These are phyloP conservation scores for Pseudonitzschia pungens DNA, from an alignment of 108 stramenopile species.

Conservation along the genomic window DNA sequence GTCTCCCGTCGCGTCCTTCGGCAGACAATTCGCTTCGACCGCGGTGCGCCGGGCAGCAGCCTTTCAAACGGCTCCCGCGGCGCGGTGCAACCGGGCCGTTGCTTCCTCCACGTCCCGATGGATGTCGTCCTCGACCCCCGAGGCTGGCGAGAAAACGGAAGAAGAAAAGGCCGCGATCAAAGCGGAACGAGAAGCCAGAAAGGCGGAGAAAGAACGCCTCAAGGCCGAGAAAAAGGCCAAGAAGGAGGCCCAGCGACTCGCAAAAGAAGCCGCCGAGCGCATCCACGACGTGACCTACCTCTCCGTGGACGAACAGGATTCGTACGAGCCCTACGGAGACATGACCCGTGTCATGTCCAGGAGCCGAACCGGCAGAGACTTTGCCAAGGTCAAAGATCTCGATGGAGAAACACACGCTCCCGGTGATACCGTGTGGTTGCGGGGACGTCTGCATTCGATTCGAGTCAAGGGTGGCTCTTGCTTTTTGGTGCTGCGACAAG, in stretches of 20 bases:
- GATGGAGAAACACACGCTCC: slow-evolving; percentile 45
- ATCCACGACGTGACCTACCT: slow-evolving; percentile 78
- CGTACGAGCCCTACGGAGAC: slow-evolving; percentile 72
- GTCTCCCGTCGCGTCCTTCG: slow-evolving; percentile 3
- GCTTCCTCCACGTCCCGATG: slow-evolving; percentile 11
- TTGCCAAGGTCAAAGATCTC: slow-evolving; percentile 59
- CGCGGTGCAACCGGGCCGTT: background rate
- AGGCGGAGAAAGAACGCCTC: slow-evolving; percentile 79
- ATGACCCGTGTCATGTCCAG: slow-evolving; percentile 73
- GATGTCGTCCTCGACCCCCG: slow-evolving; percentile 18
- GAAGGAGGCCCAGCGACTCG: slow-evolving; percentile 65
- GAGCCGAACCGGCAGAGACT: slow-evolving; percentile 67
- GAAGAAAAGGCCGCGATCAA: slow-evolving; percentile 76
- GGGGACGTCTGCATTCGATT: slow-evolving; percentile 90
- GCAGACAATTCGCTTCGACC: background rate
- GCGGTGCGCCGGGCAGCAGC: slow-evolving; percentile 1
- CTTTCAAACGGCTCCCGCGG: background rate
- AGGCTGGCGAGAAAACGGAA: slow-evolving; percentile 64
- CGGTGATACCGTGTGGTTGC: slow-evolving; percentile 84
- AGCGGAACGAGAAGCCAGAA: slow-evolving; percentile 71
- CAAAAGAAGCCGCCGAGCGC: slow-evolving; percentile 58
- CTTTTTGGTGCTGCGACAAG: slow-evolving; percentile 93
- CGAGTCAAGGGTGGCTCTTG: slow-evolving; percentile 95
- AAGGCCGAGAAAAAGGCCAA: slow-evolving; percentile 84
- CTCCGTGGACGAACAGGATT: slow-evolving; percentile 60